A percentile compares a stretch with the other conserved stretches of the same genome.
Conservation (phyloP, 2,329 filamentous ascomycete species). For the Curvularia sp. region DNA sequence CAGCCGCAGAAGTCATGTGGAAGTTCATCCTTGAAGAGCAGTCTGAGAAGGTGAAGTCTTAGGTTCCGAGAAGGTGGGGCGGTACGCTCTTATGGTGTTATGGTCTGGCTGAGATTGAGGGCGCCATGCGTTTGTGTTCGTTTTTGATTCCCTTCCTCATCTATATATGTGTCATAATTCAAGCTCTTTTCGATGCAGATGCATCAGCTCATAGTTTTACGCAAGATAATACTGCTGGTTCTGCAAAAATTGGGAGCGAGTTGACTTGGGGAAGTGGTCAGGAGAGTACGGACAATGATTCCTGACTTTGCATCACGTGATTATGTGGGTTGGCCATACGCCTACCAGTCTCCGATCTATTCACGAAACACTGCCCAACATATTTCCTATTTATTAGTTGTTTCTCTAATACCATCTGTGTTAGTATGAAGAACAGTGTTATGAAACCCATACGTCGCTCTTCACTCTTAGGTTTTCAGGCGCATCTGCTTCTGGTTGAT, state of each 20-base stretch:
- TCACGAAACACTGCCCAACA: no score
- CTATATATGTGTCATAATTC: background rate
- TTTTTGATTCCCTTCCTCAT: background rate
- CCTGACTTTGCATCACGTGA: background rate
- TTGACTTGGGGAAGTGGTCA: background rate
- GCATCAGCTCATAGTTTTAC: background rate
- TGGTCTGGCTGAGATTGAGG: background rate
- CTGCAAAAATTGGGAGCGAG: background rate
- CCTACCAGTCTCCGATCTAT: no score
- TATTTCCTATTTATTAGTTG: no score
- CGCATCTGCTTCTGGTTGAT: no score
- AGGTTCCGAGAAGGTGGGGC: background rate
- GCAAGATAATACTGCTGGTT: background rate
- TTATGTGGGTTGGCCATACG: background rate
- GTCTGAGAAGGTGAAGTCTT: slow-evolving; percentile 22
- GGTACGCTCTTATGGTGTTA: background rate
- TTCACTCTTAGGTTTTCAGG: no score
- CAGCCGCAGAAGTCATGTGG: slow-evolving; percentile 44
- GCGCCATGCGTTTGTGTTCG: background rate
- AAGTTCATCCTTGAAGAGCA: slow-evolving; percentile 37
- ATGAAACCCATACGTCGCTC: no score
- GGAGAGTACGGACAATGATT: background rate
- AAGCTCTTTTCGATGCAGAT: background rate
- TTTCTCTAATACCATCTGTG: no score
- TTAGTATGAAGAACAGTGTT: no score